Percentiles rank a stretch among this genome's conserved stretches.
These are phyloP conservation scores for Rhizopogon salebrosus DNA, from an alignment of 768 basidiomycete species.

Conservation along the genomic window DNA sequence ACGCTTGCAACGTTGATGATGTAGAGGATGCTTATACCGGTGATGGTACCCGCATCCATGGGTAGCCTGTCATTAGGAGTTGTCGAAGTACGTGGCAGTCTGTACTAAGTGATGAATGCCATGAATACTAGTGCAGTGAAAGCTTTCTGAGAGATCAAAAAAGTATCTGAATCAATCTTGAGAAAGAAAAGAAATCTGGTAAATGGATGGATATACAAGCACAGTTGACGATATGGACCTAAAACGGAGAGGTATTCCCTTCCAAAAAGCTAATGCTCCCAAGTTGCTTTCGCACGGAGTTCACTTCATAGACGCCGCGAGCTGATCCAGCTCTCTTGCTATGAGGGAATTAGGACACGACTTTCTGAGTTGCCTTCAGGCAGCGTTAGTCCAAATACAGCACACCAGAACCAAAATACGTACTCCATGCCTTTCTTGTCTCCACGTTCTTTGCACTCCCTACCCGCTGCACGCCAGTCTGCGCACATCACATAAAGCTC, in stretches of 20 bases:
- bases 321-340: slow-evolving; percentile 68
- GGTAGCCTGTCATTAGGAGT: too few species aligned
- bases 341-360: slow-evolving; percentile 79
- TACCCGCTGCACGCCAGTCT: slow-evolving; percentile 85
- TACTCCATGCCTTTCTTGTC: slow-evolving; percentile 85
- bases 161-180: too few species aligned
- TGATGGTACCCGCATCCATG: too few species aligned
- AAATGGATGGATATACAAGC: background rate
- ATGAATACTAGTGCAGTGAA: too few species aligned
- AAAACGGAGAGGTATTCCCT: background rate
- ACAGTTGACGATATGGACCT: background rate
- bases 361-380: slow-evolving; percentile 58
- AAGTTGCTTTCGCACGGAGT: background rate
- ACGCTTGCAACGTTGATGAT: too few species aligned
- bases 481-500: slow-evolving; percentile 89
- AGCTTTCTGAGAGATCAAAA: too few species aligned
- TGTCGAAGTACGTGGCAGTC: too few species aligned
- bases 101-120: too few species aligned
- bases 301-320: slow-evolving; percentile 65
- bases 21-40: too few species aligned
- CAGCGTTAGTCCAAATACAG: slow-evolving; percentile 4
- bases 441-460: slow-evolving; percentile 83
- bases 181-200: background rate
- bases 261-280: background rate
- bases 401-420: slow-evolving; percentile 29